Evolutionary conservation across 177 flowering plant genomes (phyloP).

Genomic region (Vitis hybrid): DNA sequence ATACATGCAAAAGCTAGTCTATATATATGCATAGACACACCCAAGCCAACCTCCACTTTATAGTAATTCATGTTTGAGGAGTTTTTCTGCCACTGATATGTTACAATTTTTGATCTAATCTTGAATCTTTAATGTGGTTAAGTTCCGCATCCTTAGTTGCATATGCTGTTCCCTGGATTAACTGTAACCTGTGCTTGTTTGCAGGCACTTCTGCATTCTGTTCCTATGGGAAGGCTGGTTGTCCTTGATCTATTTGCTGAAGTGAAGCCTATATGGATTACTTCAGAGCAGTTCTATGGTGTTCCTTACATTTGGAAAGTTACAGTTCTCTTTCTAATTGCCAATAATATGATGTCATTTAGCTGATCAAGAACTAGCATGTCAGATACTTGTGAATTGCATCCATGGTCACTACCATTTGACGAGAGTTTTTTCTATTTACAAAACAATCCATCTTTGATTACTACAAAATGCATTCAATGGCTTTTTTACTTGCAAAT

Average conservation of each 20-base stretch:
- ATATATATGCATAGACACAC: neutral
- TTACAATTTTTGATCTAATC: neutral
- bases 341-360: neutral
- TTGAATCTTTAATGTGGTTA: neutral
- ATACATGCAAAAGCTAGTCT: no score
- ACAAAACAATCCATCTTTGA: no score
- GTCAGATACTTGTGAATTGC: neutral
- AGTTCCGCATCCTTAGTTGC: neutral
- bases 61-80: neutral
- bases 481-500: no score
- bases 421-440: neutral
- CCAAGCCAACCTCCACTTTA: neutral
- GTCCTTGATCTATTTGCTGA: slow-evolving; percentile 90
- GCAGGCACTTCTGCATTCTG: slow-evolving; percentile 87
- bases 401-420: neutral
- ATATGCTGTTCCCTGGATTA: slow-evolving; percentile 3
- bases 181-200: slow-evolving; percentile 14
- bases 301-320: slow-evolving; percentile 81
- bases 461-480: no score
- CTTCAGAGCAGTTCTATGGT: slow-evolving; percentile 80
- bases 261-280: slow-evolving; percentile 76
- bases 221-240: slow-evolving; percentile 69
- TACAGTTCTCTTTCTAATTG: slow-evolving; percentile 3
- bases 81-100: neutral
- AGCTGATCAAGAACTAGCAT: neutral